Base-by-base conservation (phyloP, 345 rosid species). In the Raphanus raphanistrum region DNA sequence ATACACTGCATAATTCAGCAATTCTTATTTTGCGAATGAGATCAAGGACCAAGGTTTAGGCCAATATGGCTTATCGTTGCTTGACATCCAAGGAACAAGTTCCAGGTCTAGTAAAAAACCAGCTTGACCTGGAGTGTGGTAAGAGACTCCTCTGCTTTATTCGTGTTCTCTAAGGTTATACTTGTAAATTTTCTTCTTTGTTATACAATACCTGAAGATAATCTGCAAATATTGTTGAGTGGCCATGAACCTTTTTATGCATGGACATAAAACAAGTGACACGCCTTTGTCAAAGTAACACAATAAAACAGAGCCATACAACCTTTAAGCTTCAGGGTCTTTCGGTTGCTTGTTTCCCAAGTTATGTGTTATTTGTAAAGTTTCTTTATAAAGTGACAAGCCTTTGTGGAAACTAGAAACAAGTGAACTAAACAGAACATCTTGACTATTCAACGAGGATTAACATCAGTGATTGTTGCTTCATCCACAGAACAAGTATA, bases 401-500 rank as follows among this genome's bases (percentile, higher is more conserved):
- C 33, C 15, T 26, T 11, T 27, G 63, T 59, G 63, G 33, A 59
- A 27, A 59, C 33, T 58, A 12, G 31, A 58, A 58, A 58, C 5
- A 54, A 13, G 50, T 8, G 31, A 38, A 58, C 15, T 25, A 7
- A 63, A 52, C 65, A 75, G 5, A 76, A 33, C 10, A 57, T 66
- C 6, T 11, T 65, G 11, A 3, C 15, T 50, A 9, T 62, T 77
- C 76, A 62, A 62, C 75, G 80, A 70, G 80, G 80, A 52, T 1
- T 36, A 32, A 68, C 27, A 33, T 11, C 33, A 1, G 80, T 77
- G 32, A 70, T 70, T 28, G 80, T 70, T 29, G 59, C 80, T 5
- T 63, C 70, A 63, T 77, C 52, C 2, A 70, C 58, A 1, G 80
- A 77, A 52, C 50, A 68, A 38, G 66, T 15, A 63, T 9, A n/a